A percentile compares a stretch with the other conserved stretches of the same genome.
phyloP scores from a whole-genome alignment of 208 protist species.

The Crithidia fasciculata region DNA sequence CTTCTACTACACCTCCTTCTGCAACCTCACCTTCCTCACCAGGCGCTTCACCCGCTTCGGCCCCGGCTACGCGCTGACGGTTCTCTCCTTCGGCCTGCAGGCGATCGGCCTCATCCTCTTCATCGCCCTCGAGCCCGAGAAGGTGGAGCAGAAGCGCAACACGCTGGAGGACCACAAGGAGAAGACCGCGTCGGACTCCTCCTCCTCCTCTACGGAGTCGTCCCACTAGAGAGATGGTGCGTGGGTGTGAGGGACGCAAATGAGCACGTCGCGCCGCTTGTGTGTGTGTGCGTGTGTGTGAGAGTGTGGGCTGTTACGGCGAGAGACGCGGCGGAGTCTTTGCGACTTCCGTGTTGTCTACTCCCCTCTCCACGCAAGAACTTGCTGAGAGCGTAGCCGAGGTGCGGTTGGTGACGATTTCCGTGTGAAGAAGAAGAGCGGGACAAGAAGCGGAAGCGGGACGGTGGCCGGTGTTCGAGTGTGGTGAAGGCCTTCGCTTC shows the following conservation, averaged over 20 bases:
- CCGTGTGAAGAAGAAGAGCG: too few species aligned
- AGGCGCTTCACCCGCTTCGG: constrained; percentile 36
- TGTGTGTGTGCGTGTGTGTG: too few species aligned
- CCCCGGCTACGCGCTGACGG: constrained; percentile 54
- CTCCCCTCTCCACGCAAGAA: too few species aligned
- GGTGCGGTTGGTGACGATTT: too few species aligned
- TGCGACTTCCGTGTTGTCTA: too few species aligned
- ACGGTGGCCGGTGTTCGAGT: too few species aligned
- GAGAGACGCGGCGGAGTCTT: too few species aligned
- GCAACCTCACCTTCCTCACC: constrained; percentile 46
- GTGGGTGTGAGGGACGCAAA: neutral
- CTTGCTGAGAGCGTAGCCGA: too few species aligned
- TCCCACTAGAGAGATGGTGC: neutral
- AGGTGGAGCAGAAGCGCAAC: neutral
- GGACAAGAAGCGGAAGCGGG: too few species aligned
- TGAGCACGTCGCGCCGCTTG: too few species aligned
- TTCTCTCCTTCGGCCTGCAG: constrained; percentile 54
- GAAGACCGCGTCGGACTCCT: constrained; percentile 12
- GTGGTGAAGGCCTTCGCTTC: too few species aligned
- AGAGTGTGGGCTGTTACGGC: too few species aligned
- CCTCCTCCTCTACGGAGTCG: constrained; percentile 9
- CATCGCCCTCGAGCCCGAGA: constrained; percentile 46
- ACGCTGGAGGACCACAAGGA: neutral
- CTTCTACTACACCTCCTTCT: constrained; percentile 66
- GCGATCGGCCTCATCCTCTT: constrained; percentile 50